Evolutionary conservation across 2,329 filamentous ascomycete species (phyloP).

Genomic region (Cordyceps sp.): DNA sequence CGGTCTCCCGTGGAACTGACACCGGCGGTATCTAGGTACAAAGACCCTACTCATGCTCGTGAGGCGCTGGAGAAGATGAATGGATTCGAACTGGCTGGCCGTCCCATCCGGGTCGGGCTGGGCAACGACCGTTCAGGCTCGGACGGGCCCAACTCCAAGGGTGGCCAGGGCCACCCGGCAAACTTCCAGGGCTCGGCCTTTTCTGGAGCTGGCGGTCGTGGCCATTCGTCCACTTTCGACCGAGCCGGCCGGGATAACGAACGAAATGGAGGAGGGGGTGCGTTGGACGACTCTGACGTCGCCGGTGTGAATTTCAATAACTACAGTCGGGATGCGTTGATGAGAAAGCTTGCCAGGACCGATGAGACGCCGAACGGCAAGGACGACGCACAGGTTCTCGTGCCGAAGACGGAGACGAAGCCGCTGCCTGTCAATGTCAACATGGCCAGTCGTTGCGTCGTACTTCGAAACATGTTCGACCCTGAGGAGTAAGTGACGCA

Average conservation of each 20-base stretch:
- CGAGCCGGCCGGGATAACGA: conserved; percentile 81
- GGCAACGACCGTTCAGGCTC: conserved; percentile 99
- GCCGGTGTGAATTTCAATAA: conserved; percentile 99
- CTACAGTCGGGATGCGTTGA: conserved; percentile 94
- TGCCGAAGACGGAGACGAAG: conserved; percentile 65
- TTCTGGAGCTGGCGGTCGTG: conserved; percentile 77
- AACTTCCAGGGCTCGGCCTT: conserved; percentile 81
- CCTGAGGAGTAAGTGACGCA: conserved; percentile 58
- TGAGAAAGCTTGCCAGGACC: conserved; percentile 94
- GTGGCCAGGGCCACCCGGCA: conserved; percentile 63
- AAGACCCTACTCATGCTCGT: conserved; percentile 77
- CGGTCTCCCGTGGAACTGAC: not conserved
- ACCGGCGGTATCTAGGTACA: conserved; percentile 45
- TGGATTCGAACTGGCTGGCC: conserved; percentile 92
- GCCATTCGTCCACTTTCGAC: conserved; percentile 74
- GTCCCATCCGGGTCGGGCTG: conserved; percentile 94
- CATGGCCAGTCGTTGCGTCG: conserved; percentile 83
- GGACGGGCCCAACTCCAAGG: conserved; percentile 82
- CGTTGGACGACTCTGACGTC: conserved; percentile 93
- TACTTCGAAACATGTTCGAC: conserved; percentile 93
- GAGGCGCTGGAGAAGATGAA: conserved; percentile 99
- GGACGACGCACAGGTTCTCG: conserved; percentile 55
- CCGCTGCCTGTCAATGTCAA: conserved; percentile 73
- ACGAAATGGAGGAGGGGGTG: conserved; percentile 81
- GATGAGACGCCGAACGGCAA: conserved; percentile 57